Percentiles rank a stretch among this genome's conserved stretches.
These are phyloP conservation scores for Eutrema salsugineum DNA, from an alignment of 441 rosid genomes.

Conservation along the genomic window DNA sequence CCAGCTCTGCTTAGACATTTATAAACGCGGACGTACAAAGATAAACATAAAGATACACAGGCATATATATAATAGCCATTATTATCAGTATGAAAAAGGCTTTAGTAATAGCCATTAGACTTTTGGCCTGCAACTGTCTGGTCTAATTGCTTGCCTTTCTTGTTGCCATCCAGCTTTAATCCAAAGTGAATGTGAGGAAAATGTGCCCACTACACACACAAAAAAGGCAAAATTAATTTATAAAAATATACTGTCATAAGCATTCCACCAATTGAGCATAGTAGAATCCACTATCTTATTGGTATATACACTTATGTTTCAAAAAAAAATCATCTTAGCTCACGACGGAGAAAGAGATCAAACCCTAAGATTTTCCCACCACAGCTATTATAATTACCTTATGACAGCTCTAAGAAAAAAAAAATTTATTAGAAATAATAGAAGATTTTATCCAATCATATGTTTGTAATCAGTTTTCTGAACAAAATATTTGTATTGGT, in stretches of 20 bases:
- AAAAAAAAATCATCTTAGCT: not conserved
- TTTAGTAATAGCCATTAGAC: slow-evolving; percentile 67
- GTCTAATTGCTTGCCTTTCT: slow-evolving; percentile 59
- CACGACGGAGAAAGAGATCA: not conserved
- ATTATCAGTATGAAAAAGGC: slow-evolving; percentile 4
- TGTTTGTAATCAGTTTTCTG: not conserved
- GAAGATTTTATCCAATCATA: not conserved
- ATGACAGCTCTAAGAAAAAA: not conserved
- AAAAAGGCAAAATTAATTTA: not conserved
- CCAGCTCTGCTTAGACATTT: slow-evolving; percentile 18
- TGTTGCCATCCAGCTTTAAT: slow-evolving; percentile 78
- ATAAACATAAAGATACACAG: slow-evolving; percentile 8
- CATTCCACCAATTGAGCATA: slow-evolving; percentile 29
- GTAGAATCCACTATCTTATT: slow-evolving; percentile 30
- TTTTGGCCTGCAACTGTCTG: slow-evolving; percentile 55
- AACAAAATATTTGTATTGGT: not conserved
- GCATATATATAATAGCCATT: slow-evolving; percentile 15
- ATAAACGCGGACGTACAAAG: slow-evolving; percentile 12
- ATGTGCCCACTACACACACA: slow-evolving; percentile 90
- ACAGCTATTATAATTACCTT: not conserved
- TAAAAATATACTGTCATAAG: not conserved
- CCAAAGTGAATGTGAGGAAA: slow-evolving; percentile 96
- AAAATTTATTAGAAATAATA: not conserved
- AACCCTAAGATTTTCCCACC: slow-evolving; percentile 20
- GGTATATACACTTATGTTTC: slow-evolving; percentile 8